Conservation (phyloP, 176 grass and related monocot species). For the Cocos nucifera region DNA sequence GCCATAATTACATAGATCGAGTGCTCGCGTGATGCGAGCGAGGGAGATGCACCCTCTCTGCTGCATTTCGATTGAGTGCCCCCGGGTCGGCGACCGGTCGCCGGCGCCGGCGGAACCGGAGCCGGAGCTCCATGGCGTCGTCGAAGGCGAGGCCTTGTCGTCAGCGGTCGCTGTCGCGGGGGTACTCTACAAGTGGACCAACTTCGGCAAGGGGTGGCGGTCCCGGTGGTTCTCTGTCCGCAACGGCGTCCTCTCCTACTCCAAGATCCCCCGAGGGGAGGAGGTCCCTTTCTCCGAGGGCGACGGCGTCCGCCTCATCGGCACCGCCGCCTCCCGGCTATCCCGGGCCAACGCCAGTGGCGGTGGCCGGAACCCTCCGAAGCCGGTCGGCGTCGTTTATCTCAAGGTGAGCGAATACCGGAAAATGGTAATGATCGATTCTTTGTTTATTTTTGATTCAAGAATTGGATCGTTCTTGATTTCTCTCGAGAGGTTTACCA, state of each 20-base stretch:
- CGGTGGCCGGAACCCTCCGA: conserved; percentile 13
- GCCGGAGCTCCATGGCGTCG: background rate
- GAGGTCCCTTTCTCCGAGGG: background rate
- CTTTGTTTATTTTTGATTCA: background rate
- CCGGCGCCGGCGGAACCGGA: background rate
- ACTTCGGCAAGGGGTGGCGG: conserved; percentile 84
- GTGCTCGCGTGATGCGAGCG: conserved; percentile 30
- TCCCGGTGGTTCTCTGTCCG: conserved; percentile 77
- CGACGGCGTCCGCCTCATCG: conserved; percentile 44
- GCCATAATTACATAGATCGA: too few species aligned
- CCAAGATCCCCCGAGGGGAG: conserved; percentile 54
- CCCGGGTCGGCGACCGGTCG: conserved; percentile 24
- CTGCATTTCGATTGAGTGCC: conserved; percentile 66
- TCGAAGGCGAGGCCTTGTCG: background rate
- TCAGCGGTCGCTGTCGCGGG: conserved; percentile 36
- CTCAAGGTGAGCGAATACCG: conserved; percentile 50
- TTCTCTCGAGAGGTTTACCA: too few species aligned
- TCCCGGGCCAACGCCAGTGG: conserved; percentile 2
- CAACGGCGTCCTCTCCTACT: conserved; percentile 76
- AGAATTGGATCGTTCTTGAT: conserved; percentile 5
- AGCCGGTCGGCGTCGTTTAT: conserved; percentile 49
- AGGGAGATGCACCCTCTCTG: conserved; percentile 91
- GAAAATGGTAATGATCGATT: conserved; percentile 5
- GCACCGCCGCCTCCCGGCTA: conserved; percentile 17
- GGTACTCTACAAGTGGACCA: conserved; percentile 88